These are phyloP conservation scores for Alternaria solani DNA, from an alignment of 2,329 filamentous ascomycete genomes.

Conservation along the genomic window DNA sequence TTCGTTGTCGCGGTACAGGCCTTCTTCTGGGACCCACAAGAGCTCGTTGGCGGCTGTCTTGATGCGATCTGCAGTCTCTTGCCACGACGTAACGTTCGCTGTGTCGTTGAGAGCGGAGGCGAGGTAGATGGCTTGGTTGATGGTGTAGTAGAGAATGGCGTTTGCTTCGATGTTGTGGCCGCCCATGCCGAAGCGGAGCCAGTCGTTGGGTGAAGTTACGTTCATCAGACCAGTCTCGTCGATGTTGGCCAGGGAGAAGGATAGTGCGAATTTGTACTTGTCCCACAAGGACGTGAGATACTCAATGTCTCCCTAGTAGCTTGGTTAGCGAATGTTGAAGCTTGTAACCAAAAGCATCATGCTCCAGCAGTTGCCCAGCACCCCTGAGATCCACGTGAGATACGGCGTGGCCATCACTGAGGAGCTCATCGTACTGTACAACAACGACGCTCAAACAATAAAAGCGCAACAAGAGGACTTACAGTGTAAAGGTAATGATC, in stretches of 20 bases:
- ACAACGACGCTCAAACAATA: too few species aligned
- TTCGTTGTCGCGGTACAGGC: slow-evolving; percentile 64
- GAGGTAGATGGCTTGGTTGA: slow-evolving; percentile 62
- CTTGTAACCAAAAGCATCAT: too few species aligned
- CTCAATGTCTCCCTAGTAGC: slow-evolving; percentile 43
- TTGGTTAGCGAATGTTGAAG: slow-evolving; percentile 4
- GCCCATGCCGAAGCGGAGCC: slow-evolving; percentile 61
- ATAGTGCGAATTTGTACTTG: slow-evolving; percentile 54
- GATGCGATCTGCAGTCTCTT: slow-evolving; percentile 53
- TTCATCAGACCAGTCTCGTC: slow-evolving; percentile 57
- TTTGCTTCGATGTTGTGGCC: slow-evolving; percentile 60
- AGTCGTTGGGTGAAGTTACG: slow-evolving; percentile 56
- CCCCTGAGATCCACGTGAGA: too few species aligned
- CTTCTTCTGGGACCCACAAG: slow-evolving; percentile 59
- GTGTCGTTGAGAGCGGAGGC: slow-evolving; percentile 59
- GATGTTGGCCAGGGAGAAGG: slow-evolving; percentile 54
- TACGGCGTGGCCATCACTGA: too few species aligned
- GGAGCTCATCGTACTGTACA: too few species aligned
- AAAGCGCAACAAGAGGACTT: not conserved
- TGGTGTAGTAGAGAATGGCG: slow-evolving; percentile 59
- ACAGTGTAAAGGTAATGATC: slow-evolving; percentile 57
- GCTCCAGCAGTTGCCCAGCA: too few species aligned
- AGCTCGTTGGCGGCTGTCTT: slow-evolving; percentile 56
- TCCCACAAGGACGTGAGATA: slow-evolving; percentile 56
- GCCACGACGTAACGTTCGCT: slow-evolving; percentile 53